Evolutionary conservation across 176 grass and related monocot genomes (phyloP).

Genomic region (Avena sativa): DNA sequence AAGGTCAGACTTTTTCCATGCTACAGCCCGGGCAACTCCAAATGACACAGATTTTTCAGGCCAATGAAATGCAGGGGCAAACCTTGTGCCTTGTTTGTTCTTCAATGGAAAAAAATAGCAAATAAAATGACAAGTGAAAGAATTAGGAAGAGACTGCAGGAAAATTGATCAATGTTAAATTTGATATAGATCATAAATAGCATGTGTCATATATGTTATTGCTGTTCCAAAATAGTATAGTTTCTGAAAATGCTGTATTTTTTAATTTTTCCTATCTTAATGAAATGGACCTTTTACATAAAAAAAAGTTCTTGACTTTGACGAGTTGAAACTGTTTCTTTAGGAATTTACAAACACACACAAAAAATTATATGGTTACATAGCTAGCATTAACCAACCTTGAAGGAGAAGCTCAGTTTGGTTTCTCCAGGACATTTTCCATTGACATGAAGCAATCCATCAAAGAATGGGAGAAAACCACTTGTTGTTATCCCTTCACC

Average conservation of each 20-base stretch:
- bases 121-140: constrained; percentile 37
- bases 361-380: background rate
- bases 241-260: background rate
- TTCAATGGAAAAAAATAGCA: constrained; percentile 35
- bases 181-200: constrained; percentile 2
- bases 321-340: background rate
- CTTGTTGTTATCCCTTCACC: constrained; percentile 88
- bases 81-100: constrained; percentile 65
- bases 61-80: constrained; percentile 67
- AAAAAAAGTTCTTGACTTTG: background rate
- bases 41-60: constrained; percentile 86
- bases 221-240: background rate
- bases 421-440: constrained; percentile 87
- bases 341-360: constrained; percentile 37
- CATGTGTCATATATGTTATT: constrained; percentile 7
- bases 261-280: background rate
- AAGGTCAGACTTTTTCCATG: constrained; percentile 69
- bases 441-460: constrained; percentile 81
- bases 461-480: constrained; percentile 79
- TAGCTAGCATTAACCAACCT: constrained; percentile 52
- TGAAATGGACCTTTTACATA: background rate
- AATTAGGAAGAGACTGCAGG: constrained; percentile 16
- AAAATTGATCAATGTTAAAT: constrained; percentile 27
- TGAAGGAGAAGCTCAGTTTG: constrained; percentile 87
- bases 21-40: constrained; percentile 59